Conservation (phyloP, 495 filamentous ascomycete genomes). For the Clohesyomyces aquaticus region DNA sequence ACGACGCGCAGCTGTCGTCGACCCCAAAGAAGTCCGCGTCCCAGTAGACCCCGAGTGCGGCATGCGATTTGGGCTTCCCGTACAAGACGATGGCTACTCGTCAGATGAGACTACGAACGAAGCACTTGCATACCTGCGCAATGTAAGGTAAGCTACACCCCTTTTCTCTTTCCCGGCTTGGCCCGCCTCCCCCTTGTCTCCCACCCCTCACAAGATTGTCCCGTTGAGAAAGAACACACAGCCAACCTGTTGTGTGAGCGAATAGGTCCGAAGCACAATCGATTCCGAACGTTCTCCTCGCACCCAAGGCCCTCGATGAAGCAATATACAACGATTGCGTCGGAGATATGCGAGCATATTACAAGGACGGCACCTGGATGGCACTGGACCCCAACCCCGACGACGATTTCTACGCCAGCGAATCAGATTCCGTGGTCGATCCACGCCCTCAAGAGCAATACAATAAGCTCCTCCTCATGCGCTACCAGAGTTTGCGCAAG, state of each 20-base stretch:
- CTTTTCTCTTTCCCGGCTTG: neutral
- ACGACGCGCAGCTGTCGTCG: neutral
- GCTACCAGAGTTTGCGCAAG: conserved; percentile 63
- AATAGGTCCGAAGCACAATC: conserved; percentile 29
- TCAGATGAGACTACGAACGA: conserved; percentile 24
- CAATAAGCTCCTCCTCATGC: conserved; percentile 62
- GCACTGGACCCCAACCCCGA: conserved; percentile 41
- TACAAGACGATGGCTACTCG: conserved; percentile 13
- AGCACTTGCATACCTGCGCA: conserved; percentile 38
- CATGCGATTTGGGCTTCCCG: conserved; percentile 18
- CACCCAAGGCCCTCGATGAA: conserved; percentile 17
- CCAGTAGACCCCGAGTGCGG: neutral
- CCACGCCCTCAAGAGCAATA: conserved; percentile 60
- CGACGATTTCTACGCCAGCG: neutral
- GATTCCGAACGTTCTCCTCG: conserved; percentile 29
- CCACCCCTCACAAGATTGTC: neutral
- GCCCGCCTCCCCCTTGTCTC: neutral
- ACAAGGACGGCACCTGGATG: conserved; percentile 72
- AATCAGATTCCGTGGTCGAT: neutral
- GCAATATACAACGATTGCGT: conserved; percentile 39
- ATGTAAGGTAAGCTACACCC: conserved; percentile 37
- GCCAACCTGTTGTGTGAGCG: conserved; percentile 16
- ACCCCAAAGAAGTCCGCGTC: neutral
- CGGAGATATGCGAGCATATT: conserved; percentile 62
- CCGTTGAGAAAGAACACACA: conserved; percentile 8